phyloP scores from a whole-genome alignment of 1,284 basidiomycete species.

The Stygiomarasmius scandens region DNA sequence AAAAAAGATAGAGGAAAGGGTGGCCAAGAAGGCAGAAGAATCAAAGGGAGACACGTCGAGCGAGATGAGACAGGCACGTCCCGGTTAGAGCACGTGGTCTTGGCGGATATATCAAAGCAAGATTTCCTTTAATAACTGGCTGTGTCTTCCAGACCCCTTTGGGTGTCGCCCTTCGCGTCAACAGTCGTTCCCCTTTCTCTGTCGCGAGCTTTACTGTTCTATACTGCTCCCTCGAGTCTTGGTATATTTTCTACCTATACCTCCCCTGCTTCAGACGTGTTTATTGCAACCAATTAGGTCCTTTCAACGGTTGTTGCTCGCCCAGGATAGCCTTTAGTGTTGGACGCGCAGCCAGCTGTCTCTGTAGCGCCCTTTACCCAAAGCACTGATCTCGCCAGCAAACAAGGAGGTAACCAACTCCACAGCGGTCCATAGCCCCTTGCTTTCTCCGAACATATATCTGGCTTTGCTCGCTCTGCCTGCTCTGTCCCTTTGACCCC shows the following conservation, averaged over 20 bases:
- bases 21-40: background rate
- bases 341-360: background rate
- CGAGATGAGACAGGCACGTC: background rate
- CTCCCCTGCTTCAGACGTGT: background rate
- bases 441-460: background rate
- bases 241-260: too few relatives aligned
- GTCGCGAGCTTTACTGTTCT: background rate
- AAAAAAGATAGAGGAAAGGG: background rate
- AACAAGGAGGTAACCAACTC: background rate
- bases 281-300: background rate
- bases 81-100: background rate
- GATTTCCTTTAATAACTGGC: background rate
- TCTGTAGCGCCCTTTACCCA: background rate
- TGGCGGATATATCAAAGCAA: background rate
- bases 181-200: background rate
- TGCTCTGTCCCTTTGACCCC: background rate
- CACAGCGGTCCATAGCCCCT: background rate
- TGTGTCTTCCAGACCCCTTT: background rate
- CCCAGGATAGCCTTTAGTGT: background rate
- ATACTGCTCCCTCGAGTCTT: background rate
- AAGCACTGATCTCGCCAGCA: background rate
- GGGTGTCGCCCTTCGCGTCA: background rate
- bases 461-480: background rate
- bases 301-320: background rate
- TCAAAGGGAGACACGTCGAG: background rate